Evolutionary conservation across 371 early-diverging fungal species (phyloP), one percentile per base, ranked within the genome.

Genomic region (Haplosporangium sp.): DNA sequence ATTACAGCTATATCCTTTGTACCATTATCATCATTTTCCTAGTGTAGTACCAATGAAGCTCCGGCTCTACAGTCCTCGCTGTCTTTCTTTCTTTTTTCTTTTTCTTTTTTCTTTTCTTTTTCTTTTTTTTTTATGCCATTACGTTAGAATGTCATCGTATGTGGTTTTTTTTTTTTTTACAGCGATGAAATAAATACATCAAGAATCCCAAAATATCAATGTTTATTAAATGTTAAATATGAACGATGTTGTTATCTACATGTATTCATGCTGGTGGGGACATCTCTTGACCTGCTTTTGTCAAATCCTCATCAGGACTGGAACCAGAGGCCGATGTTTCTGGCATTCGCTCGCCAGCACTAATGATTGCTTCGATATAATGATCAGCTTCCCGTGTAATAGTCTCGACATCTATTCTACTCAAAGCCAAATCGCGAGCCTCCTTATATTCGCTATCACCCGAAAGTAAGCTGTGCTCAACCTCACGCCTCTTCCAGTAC

Each of bases 401-500:
- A 3, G 67, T 35, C 45, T 73, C 79, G 8, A 78, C 71, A 27
- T 74, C 79, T 56, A 78, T 78, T 61, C 74, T 73, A 61, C 71
- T 60, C 70, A 78, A 39, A 2, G 74, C 79, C 57, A 73, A 15
- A 34, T 73, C 67, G 20, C 79, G 74, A 27, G 79, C 79, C 9
- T 70, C 70, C 67, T 64, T 73, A 59, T 74, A 78, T 38, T 78
- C 79, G 3, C 34, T 55, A 19, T 78, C 79, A 3, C 67, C 19
- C 35, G 66, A 15, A 11, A 78, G n/a, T n/a, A 78, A 4, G 39
- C 61, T 52, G 47, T 78, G 74, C 50, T 78, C 79, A 9, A 73
- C 66, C 60, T 78, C 79, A 13, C 79, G 69, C 17, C 57, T 59
- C 48, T 78, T 73, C 79, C 79, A 78, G 42, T 73, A 78, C 44